These are phyloP conservation scores for Collariella sp. DNA, from an alignment of 495 filamentous ascomycete genomes.

Conservation along the genomic window DNA sequence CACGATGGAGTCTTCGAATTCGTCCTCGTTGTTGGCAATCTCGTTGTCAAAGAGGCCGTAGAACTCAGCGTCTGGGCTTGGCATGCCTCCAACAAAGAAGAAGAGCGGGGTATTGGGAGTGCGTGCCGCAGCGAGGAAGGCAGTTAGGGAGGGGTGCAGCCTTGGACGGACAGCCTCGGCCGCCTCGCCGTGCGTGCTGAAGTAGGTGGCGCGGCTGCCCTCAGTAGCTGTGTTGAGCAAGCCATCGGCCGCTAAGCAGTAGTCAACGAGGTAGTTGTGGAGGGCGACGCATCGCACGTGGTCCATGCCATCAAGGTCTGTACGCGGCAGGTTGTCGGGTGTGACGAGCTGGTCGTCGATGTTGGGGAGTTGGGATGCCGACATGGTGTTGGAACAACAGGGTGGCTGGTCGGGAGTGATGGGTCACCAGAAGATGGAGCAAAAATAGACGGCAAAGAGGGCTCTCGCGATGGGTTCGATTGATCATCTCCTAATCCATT, in stretches of 20 bases:
- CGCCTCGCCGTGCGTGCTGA: not conserved
- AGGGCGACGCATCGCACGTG: constrained; percentile 1
- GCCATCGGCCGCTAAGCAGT: not conserved
- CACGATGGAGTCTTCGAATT: not conserved
- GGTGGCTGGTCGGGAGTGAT: no score
- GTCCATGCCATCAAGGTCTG: not conserved
- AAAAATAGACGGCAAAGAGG: no score
- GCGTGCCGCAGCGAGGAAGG: not conserved
- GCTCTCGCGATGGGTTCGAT: no score
- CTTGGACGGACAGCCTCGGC: constrained; percentile 1
- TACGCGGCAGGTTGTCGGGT: not conserved
- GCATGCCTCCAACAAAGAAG: no score
- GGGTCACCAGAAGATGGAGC: no score
- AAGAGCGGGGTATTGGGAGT: not conserved
- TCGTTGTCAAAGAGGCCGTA: constrained; percentile 1
- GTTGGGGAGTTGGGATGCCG: not conserved
- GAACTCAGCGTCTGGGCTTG: not conserved
- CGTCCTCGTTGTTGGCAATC: not conserved
- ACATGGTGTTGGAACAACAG: no score
- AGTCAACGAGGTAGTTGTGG: constrained; percentile 1
- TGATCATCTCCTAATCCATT: no score
- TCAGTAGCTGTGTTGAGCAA: not conserved
- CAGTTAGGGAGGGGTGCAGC: not conserved
- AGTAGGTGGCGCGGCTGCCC: not conserved
- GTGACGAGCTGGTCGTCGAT: not conserved